Base-by-base conservation (phyloP, 352 stramenopile species). In the Phytophthora cajani region DNA sequence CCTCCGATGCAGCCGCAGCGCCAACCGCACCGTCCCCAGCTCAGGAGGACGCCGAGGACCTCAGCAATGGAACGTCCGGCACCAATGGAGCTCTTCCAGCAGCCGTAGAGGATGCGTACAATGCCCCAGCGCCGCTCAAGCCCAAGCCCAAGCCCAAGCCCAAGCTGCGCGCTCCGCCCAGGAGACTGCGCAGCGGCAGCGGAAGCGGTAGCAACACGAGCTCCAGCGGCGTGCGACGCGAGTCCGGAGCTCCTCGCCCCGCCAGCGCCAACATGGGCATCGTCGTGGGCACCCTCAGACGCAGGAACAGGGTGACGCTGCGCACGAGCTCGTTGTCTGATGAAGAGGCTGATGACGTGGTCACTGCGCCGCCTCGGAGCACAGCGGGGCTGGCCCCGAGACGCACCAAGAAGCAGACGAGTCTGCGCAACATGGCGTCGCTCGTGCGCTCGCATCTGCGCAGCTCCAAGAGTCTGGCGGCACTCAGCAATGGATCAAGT, bases 401-500 rank as follows among this genome's bases (percentile, higher is more conserved):
- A 69, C 72, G 53, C 38, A 74, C 46, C 58, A 72, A 89, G 80
- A 74, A 78, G 21, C 75, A 88, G 62, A 51, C 69, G 32, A 92
- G 84, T 64, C 67, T 93, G 38, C 81, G 77, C 58, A 90, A 90
- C 54, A 85, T 91, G 60, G 85, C 85, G 67, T 74, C 79, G 9
- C 61, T 89, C 3, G 82, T 93, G 38, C 82, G 81, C 61, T 82
- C 84, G 44, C 88, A 86, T 67, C 69, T 93, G 27, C 71, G 84
- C 30, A 78, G 80, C 56, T 84, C 78, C 32, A 74, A 74, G 44
- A 80, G 51, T 55, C 6, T 69, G 19, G n/a, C 32, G 17, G 17
- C 5, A 6, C 51, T n/a, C 4, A 57, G 32, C 25, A 57, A 36
- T 21, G 70, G 52, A 9, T 69, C 46, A 44, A 30, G 42, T 1